phyloP scores from a whole-genome alignment of 108 stramenopile genomes.

The Cylindrotheca closterium region DNA sequence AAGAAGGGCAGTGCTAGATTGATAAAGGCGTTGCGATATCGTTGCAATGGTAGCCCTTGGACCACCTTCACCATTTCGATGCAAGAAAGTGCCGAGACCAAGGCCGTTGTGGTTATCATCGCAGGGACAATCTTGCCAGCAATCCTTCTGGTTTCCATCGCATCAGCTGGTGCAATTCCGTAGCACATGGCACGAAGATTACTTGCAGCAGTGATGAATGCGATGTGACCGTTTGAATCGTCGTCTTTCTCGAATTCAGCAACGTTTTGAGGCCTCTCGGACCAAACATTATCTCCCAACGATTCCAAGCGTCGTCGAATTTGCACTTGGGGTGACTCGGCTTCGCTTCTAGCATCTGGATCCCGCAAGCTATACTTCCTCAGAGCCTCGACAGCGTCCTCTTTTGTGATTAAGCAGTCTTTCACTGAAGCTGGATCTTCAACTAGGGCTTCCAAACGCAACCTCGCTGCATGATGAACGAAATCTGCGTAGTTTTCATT shows the following conservation, averaged over 20 bases:
- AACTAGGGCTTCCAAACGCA: conserved; percentile 63
- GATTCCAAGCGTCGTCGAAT: background rate
- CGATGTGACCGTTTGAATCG: conserved; percentile 93
- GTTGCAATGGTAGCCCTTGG: conserved; percentile 68
- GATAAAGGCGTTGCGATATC: conserved; percentile 90
- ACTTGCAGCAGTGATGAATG: conserved; percentile 90
- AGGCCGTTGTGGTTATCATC: conserved; percentile 97
- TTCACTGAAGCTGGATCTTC: background rate
- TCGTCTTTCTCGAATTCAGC: conserved; percentile 96
- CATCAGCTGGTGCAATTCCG: conserved; percentile 91
- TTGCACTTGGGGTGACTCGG: background rate
- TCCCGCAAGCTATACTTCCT: conserved; percentile 60
- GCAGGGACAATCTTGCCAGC: conserved; percentile 98
- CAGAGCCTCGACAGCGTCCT: conserved; percentile 42
- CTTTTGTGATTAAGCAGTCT: conserved; percentile 30
- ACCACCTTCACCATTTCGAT: conserved; percentile 91
- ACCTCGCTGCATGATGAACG: conserved; percentile 68
- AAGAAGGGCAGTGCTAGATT: conserved; percentile 96
- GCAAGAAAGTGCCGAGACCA: conserved; percentile 94
- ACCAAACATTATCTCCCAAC: background rate
- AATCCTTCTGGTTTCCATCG: conserved; percentile 93
- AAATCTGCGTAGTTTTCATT: conserved; percentile 78
- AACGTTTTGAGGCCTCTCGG: conserved; percentile 23
- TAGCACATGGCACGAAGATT: conserved; percentile 94
- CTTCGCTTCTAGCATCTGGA: background rate